A percentile compares a stretch with the other conserved stretches of the same genome.
These are phyloP conservation scores for Achlya hypogyna DNA, from an alignment of 352 stramenopile genomes.

Conservation along the genomic window DNA sequence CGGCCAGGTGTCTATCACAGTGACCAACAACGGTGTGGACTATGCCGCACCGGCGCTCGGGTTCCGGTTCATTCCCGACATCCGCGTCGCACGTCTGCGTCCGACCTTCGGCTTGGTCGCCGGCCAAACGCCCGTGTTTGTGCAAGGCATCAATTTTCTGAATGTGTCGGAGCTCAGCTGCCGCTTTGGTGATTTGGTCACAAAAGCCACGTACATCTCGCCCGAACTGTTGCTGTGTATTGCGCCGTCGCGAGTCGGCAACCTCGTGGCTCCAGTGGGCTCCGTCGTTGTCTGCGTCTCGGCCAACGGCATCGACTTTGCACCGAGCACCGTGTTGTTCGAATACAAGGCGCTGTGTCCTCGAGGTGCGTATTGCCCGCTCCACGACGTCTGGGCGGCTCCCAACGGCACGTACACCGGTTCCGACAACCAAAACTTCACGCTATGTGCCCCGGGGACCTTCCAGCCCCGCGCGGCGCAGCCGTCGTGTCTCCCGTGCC, in stretches of 20 bases:
- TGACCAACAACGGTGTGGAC: constrained; percentile 79
- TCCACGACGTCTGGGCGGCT: constrained; percentile 45
- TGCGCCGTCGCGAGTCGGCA: constrained; percentile 49
- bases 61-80: constrained; percentile 82
- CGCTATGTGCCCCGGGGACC: constrained; percentile 84
- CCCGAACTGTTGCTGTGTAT: constrained; percentile 70
- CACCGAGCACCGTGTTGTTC: constrained; percentile 49
- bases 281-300: constrained; percentile 74
- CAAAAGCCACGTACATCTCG: constrained; percentile 72
- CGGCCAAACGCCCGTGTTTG: constrained; percentile 81
- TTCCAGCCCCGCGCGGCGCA: constrained; percentile 89
- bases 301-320: constrained; percentile 81
- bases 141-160: constrained; percentile 90
- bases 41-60: constrained; percentile 28
- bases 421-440: constrained; percentile 81
- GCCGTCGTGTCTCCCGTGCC: constrained; percentile 79
- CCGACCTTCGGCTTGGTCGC: constrained; percentile 66
- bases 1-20: constrained; percentile 53
- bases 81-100: constrained; percentile 64
- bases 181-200: constrained; percentile 65
- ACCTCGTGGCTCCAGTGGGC: constrained; percentile 32
- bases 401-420: constrained; percentile 85
- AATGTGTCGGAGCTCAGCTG: constrained; percentile 84
- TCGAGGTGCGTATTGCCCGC: constrained; percentile 45
- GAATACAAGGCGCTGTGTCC: constrained; percentile 66